Conservation (phyloP, 768 basidiomycete species). For the Auricularia heimuer region DNA sequence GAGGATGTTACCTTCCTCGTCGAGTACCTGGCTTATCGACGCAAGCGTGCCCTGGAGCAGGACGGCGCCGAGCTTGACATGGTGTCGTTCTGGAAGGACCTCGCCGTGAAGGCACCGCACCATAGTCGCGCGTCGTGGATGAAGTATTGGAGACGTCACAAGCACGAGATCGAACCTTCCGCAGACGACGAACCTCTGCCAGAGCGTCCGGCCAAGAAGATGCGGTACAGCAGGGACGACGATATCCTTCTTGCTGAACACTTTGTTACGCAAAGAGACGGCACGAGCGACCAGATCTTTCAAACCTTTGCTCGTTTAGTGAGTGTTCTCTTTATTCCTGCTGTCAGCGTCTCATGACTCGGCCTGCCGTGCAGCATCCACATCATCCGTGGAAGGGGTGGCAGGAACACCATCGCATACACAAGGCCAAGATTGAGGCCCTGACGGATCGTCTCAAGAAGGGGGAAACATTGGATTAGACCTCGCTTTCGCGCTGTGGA, state of each 20-base stretch:
- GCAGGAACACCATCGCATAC: slow-evolving; percentile 87
- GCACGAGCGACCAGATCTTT: slow-evolving; percentile 77
- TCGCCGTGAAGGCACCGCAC: slow-evolving; percentile 72
- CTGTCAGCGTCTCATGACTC: background rate
- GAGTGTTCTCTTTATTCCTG: slow-evolving; percentile 16
- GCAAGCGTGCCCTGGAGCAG: slow-evolving; percentile 23
- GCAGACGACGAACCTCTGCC: slow-evolving; percentile 65
- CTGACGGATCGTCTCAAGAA: slow-evolving; percentile 50
- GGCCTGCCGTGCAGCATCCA: slow-evolving; percentile 43
- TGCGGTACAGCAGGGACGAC: slow-evolving; percentile 73
- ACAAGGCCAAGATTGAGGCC: slow-evolving; percentile 79
- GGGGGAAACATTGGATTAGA: slow-evolving; percentile 42
- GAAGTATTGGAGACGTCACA: slow-evolving; percentile 86
- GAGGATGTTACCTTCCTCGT: slow-evolving; percentile 74
- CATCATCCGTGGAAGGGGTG: slow-evolving; percentile 93
- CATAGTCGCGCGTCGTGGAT: slow-evolving; percentile 91
- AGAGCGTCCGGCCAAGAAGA: slow-evolving; percentile 74
- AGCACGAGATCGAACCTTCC: slow-evolving; percentile 63
- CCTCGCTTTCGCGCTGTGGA: no score
- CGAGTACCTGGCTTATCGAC: slow-evolving; percentile 65
- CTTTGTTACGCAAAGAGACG: slow-evolving; percentile 64
- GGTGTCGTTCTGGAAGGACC: slow-evolving; percentile 74
- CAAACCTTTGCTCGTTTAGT: slow-evolving; percentile 69
- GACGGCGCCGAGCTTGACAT: slow-evolving; percentile 36
- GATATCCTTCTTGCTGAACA: slow-evolving; percentile 70